These are phyloP conservation scores for Tirmania nivea DNA, from an alignment of 495 filamentous ascomycete genomes.

Conservation along the genomic window DNA sequence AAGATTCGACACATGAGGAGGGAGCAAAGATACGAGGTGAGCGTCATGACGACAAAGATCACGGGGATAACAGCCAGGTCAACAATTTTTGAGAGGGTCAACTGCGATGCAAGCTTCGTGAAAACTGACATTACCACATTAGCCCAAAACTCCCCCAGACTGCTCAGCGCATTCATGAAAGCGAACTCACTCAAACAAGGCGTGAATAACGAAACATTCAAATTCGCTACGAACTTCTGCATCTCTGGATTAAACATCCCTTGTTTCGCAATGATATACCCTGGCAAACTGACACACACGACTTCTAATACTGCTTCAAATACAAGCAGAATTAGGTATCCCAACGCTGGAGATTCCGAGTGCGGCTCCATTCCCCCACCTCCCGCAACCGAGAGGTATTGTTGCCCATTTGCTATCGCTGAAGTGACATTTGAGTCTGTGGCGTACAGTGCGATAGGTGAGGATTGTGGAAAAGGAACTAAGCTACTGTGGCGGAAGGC, in stretches of 20 bases:
- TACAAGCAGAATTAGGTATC: slow-evolving; percentile 31
- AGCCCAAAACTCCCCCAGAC: neutral
- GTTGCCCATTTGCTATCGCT: too few relatives aligned
- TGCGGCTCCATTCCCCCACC: too few relatives aligned
- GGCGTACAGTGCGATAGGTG: too few relatives aligned
- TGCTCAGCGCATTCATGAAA: neutral
- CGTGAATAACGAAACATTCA: slow-evolving; percentile 86
- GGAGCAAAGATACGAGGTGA: slow-evolving; percentile 61
- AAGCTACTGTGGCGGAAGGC: too few relatives aligned
- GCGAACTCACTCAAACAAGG: slow-evolving; percentile 68
- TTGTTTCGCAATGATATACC: slow-evolving; percentile 74
- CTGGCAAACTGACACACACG: slow-evolving; percentile 80
- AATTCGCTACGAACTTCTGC: slow-evolving; percentile 86
- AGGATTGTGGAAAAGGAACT: too few relatives aligned
- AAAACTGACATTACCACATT: slow-evolving; percentile 48
- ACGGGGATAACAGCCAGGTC: slow-evolving; percentile 84
- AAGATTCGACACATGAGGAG: slow-evolving; percentile 46
- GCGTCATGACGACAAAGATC: slow-evolving; percentile 73
- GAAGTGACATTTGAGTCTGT: too few relatives aligned
- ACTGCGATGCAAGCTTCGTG: slow-evolving; percentile 88
- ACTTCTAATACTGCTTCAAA: slow-evolving; percentile 95
- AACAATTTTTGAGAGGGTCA: slow-evolving; percentile 68
- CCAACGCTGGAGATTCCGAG: neutral
- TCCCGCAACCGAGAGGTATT: too few relatives aligned
- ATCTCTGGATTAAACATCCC: slow-evolving; percentile 86